Percentiles rank a stretch among this genome's conserved stretches.
Evolutionary conservation across 2,329 filamentous ascomycete genomes (phyloP).

Genomic region (Verticillium albo-atrum): DNA sequence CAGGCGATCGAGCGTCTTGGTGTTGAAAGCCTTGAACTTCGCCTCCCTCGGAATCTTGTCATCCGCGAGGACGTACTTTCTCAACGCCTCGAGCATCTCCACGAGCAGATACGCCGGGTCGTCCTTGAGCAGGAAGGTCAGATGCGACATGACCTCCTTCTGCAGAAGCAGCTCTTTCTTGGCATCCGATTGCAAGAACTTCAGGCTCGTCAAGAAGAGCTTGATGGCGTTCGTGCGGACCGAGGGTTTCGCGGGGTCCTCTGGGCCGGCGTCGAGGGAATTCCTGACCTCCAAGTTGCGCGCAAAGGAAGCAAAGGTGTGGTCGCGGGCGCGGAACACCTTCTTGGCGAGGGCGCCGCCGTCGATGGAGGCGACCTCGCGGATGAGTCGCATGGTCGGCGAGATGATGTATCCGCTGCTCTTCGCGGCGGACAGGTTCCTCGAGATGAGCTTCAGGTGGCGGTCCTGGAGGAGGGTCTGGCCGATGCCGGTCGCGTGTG

Average conservation of each 20-base stretch:
- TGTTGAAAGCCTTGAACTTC: constrained; percentile 74
- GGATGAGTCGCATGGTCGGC: constrained; percentile 78
- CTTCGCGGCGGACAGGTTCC: constrained; percentile 74
- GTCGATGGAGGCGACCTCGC: constrained; percentile 81
- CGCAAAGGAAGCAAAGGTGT: constrained; percentile 74
- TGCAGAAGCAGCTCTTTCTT: constrained; percentile 80
- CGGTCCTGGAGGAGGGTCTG: constrained; percentile 76
- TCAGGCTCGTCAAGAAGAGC: constrained; percentile 75
- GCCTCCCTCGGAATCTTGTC: constrained; percentile 64
- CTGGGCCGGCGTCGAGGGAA: constrained; percentile 45
- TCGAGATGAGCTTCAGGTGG: constrained; percentile 75
- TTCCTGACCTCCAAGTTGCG: constrained; percentile 73
- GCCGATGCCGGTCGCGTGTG: constrained; percentile 73
- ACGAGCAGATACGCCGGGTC: constrained; percentile 72
- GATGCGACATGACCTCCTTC: constrained; percentile 74
- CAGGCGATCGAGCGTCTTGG: constrained; percentile 67
- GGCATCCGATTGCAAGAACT: constrained; percentile 69
- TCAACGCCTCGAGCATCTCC: constrained; percentile 70
- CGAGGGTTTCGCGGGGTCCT: constrained; percentile 68
- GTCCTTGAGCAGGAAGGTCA: constrained; percentile 73
- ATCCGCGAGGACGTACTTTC: constrained; percentile 69
- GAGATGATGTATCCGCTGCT: constrained; percentile 85
- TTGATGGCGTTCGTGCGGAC: constrained; percentile 78
- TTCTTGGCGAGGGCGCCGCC: constrained; percentile 74
- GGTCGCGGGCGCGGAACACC: constrained; percentile 72